Percentiles rank a stretch among this genome's conserved stretches.
Conservation (phyloP, 331 rosid genomes). For the Prunus yedoensis region DNA sequence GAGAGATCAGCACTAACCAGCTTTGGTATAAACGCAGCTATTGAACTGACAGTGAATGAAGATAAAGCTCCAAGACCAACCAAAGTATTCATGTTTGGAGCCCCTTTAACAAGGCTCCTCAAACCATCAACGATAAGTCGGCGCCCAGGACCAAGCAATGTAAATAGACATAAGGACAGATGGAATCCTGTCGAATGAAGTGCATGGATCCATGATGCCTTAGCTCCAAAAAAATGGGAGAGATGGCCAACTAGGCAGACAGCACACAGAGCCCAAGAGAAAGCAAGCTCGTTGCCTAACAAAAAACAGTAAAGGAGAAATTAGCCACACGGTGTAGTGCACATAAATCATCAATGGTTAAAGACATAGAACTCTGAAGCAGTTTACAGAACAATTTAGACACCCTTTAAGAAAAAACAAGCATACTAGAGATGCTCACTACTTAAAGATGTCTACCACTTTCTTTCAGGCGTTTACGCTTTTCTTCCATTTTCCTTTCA, state of each 20-base stretch:
- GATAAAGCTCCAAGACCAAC: conserved; percentile 98
- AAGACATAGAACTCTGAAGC: neutral
- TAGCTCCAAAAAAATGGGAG: conserved; percentile 86
- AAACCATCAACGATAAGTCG: conserved; percentile 85
- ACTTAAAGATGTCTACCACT: conserved; percentile 59
- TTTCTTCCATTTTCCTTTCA: conserved; percentile 88
- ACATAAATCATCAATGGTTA: conserved; percentile 17
- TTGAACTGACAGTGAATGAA: conserved; percentile 87
- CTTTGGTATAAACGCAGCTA: conserved; percentile 77
- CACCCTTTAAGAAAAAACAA: conserved; percentile 10
- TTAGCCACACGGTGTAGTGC: conserved; percentile 30
- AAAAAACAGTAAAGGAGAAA: conserved; percentile 30
- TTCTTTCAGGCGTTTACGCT: conserved; percentile 67
- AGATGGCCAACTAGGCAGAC: conserved; percentile 92
- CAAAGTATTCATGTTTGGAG: conserved; percentile 96
- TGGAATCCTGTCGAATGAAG: conserved; percentile 88
- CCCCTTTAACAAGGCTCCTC: conserved; percentile 74
- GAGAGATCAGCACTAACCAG: conserved; percentile 50
- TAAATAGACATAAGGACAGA: conserved; percentile 77
- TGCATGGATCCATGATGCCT: conserved; percentile 80
- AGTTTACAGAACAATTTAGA: neutral
- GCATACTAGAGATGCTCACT: conserved; percentile 28
- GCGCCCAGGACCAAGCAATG: conserved; percentile 97
- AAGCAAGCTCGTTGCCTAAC: conserved; percentile 81
- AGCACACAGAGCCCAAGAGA: conserved; percentile 96